Evolutionary conservation across 139 green algal genomes (phyloP), one percentile per base, ranked within the genome.

Genomic region (Micractinium conductrix): DNA sequence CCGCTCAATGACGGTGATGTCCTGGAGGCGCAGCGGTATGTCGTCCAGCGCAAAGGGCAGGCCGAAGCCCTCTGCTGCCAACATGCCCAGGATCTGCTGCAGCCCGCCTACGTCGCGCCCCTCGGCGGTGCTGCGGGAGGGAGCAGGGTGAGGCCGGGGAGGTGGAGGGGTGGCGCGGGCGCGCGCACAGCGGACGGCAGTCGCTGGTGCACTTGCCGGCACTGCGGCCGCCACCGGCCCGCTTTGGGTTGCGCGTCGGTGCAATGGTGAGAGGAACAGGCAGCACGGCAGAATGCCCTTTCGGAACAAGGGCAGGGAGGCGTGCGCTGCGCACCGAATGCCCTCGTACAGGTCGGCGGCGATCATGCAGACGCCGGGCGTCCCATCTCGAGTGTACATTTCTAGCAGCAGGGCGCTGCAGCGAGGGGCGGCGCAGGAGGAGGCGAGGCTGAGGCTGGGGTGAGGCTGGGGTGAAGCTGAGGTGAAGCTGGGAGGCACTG

Each of bases 291-390:
- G n/a, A n/a, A n/a, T n/a, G n/a, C n/a, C n/a, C n/a, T n/a, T n/a
- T n/a, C n/a, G n/a, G n/a, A n/a, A n/a, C n/a, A n/a, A n/a, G n/a
- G n/a, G n/a, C n/a, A n/a, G n/a, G n/a, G n/a, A n/a, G n/a, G n/a
- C n/a, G n/a, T n/a, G n/a, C n/a, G 70, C 28, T 1, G 95, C 97
- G 22, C 67, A 81, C n/a, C 97, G 94, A 74, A 97, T 98, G 83
- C 96, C 96, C 86, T 98, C 93, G 67, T 98, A 98, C 50, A 98
- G 95, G 88, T 99, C 97, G 10, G 93, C 91, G 12, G 88, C 94
- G 78, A 99, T 95, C 96, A 98, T 99, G 69, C 74, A 86, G 43
- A 90, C 86, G 37, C 86, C 86, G 3, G 48, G 76, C 45, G 81
- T 90, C 35, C 86, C 86, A 84, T 99, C 96, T 14, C 95, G 84